Evolutionary conservation across 2,329 filamentous ascomycete genomes (phyloP), one percentile per base, ranked within the genome.

Genomic region (Atkinsonella texensis): DNA sequence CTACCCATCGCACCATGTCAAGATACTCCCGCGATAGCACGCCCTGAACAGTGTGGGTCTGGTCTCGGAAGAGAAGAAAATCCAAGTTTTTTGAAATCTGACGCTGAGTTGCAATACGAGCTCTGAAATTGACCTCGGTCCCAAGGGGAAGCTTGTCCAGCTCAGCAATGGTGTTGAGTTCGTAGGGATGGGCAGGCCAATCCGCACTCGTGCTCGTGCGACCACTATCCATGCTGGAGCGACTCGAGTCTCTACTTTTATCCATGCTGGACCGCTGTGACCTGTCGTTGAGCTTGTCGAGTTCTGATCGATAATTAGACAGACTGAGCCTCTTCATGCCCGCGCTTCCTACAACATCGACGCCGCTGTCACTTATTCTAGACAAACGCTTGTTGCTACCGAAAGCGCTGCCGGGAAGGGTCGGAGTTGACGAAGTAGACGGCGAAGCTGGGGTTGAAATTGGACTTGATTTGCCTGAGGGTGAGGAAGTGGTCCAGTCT

Each of bases 1-100:
- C 87, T 2, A 87, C 87, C 86, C 89, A 95, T 62, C 87, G 84
- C 31, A 95, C 75, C 76, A 95, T 91, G 60, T 85, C 80, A 78
- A 57, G 81, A 72, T 61, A 71, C 55, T 64, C 66, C 58, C 65
- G 65, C 51, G 65, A 55, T 15, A 96, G 72, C 2, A 95, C 87
- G 55, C 88, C 89, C 67, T 96, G 90, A 49, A 95, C 80, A 23
- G 89, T 93, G 57, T 79, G 76, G 12, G 86, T 82, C 68, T 90
- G 85, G 68, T 95, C 88, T 51, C 90, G 84, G 63, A 95, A 85
- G 53, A 95, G 79, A 43, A 95, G 72, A 67, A 95, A 95, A 60
- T 89, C 87, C 35, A 95, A 74, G 58, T 86, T 84, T 59, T 87
- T 78, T 63, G 88, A 91, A 71, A 95, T 78, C 59, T 85, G 84